Percentiles rank a stretch among this genome's conserved stretches.
These are phyloP conservation scores for Tolypocladium tundrense DNA, from an alignment of 2,329 filamentous ascomycete species.

Conservation along the genomic window DNA sequence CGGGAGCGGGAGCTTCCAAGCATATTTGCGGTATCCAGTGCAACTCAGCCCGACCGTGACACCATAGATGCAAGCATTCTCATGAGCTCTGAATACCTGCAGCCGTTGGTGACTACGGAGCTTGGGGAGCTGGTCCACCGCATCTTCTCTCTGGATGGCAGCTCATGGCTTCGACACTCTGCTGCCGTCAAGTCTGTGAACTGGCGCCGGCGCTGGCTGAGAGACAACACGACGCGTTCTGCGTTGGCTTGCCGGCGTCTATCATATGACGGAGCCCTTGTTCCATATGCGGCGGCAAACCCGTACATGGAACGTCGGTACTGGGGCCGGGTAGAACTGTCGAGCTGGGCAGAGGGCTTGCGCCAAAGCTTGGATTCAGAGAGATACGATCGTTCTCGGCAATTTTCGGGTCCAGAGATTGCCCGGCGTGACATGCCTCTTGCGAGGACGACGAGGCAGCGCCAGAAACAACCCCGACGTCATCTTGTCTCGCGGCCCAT, in stretches of 20 bases:
- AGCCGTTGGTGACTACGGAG: conserved; percentile 70
- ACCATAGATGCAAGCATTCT: conserved; percentile 86
- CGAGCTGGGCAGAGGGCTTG: conserved; percentile 26
- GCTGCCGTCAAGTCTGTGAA: conserved; percentile 72
- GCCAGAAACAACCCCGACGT: background rate
- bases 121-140: conserved; percentile 57
- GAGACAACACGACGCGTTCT: conserved; percentile 5
- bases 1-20: conserved; percentile 20
- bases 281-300: conserved; percentile 1
- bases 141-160: conserved; percentile 68
- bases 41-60: conserved; percentile 60
- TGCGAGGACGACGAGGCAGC: conserved; percentile 1
- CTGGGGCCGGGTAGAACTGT: conserved; percentile 22
- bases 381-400: conserved; percentile 10
- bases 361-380: conserved; percentile 24
- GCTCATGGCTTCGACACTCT: conserved; percentile 71
- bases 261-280: background rate
- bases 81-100: conserved; percentile 85
- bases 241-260: background rate
- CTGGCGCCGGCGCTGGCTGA: conserved; percentile 44
- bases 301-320: conserved; percentile 10
- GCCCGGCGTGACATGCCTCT: conserved; percentile 4
- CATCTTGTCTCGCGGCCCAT: background rate
- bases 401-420: background rate
- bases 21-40: conserved; percentile 71